These are phyloP conservation scores for Dactylellina cionopaga DNA, from an alignment of 2,329 filamentous ascomycete genomes.

Conservation along the genomic window DNA sequence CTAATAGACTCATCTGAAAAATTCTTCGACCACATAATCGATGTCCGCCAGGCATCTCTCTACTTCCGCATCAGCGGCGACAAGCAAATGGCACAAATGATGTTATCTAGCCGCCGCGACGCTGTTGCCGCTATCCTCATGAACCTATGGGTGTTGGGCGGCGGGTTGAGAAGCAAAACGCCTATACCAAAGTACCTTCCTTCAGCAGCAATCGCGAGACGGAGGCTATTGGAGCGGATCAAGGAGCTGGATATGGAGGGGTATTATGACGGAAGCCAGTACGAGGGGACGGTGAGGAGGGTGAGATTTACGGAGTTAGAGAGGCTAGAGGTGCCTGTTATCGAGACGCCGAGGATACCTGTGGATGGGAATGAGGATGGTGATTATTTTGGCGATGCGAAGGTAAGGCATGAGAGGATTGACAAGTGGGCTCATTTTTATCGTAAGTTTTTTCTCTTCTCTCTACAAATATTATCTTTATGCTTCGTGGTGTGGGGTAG, in stretches of 20 bases:
- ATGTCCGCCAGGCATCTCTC: conserved; percentile 69
- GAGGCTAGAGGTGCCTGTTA: conserved; percentile 24
- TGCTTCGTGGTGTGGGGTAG: background rate
- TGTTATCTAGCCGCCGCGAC: conserved; percentile 67
- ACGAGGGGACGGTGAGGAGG: conserved; percentile 16
- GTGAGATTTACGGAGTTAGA: conserved; percentile 44
- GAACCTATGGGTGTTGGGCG: conserved; percentile 69
- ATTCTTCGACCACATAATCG: conserved; percentile 70
- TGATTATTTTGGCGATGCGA: conserved; percentile 54
- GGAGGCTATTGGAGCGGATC: conserved; percentile 66
- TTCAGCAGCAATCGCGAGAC: conserved; percentile 67
- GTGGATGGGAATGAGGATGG: conserved; percentile 1
- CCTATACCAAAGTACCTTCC: conserved; percentile 66
- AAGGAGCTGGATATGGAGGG: conserved; percentile 63
- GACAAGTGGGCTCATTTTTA: conserved; percentile 70
- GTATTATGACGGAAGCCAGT: conserved; percentile 28
- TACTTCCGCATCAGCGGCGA: conserved; percentile 69
- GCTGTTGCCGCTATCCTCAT: conserved; percentile 69
- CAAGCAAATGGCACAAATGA: conserved; percentile 64
- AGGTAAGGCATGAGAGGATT: conserved; percentile 55
- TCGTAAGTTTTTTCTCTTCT: conserved; percentile 61
- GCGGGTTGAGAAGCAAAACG: conserved; percentile 65
- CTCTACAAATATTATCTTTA: conserved; percentile 62
- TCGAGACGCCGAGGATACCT: no score
- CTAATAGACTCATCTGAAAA: conserved; percentile 68